Evolutionary conservation across 2,329 filamentous ascomycete genomes (phyloP), one percentile per base, ranked within the genome.

Genomic region (Calonectria pauciramosa): DNA sequence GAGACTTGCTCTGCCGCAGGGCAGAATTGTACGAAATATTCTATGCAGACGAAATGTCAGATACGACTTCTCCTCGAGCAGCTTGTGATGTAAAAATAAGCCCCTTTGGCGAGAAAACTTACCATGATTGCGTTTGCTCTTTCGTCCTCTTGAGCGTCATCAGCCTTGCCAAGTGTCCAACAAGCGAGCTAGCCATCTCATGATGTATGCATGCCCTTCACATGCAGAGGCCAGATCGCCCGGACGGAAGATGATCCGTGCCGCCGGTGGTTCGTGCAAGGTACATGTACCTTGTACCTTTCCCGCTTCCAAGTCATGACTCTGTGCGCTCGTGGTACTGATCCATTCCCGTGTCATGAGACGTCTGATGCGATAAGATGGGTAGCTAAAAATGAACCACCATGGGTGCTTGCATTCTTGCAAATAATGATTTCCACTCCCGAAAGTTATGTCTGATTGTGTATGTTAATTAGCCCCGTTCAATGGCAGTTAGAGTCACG

Each of bases 11-110:
- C 87, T 97, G 95, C 86, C 95, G 95, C 69, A 97, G 89, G 68
- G 95, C 94, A 72, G 94, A 94, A 84, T 97, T 97, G 88, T 96
- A 97, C 66, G 95, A 90, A 56, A 94, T 93, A 82, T 96, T 96
- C 95, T 95, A 76, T 8, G 18, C 13, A 20, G 3, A 1, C 1
- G 1, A 26, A 16, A 9, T 44, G 28, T 38, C n/a, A 49, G 51
- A n/a, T 20, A 7, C 10, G 20, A 10, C 13, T 9, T 64, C 26
- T 20, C 8, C n/a, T 3, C 41, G n/a, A 20, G 8, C 18, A 44
- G 41, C 6, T 9, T 44, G 18, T 44, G 16, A 7, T 44, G 41
- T 3, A 28, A 34, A 60, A 26, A 26, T 26, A 38, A 59, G 32
- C 32, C n/a, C 20, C 11, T 32, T 26, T 16, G 54, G 54, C 32